These are phyloP conservation scores for Deakozyma indianensis DNA, from an alignment of 805 yeast species.

Conservation along the genomic window DNA sequence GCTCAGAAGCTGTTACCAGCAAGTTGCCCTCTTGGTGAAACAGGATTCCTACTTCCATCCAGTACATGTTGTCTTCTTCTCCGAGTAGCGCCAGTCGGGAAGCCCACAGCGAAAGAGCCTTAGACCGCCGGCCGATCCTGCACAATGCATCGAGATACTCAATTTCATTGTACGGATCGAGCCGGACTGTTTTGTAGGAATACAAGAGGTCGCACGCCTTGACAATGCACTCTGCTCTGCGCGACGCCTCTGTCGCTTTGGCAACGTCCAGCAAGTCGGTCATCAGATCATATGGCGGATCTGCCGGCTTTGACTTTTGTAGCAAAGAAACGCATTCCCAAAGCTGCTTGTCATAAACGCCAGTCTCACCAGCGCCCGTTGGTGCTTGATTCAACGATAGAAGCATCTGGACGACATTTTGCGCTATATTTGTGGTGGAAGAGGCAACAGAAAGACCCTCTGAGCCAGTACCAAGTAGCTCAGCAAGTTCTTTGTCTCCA, in stretches of 20 bases:
- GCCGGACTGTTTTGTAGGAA: constrained; percentile 8
- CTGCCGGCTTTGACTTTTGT: not conserved
- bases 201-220: not conserved
- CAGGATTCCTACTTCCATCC: constrained; percentile 13
- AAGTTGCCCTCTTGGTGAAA: constrained; percentile 13
- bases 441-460: not conserved
- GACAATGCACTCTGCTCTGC: not conserved
- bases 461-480: not conserved
- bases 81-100: constrained; percentile 8
- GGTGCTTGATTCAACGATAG: not conserved
- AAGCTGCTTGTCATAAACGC: not conserved
- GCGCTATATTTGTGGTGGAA: not conserved
- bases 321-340: not conserved
- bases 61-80: constrained; percentile 6
- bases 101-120: constrained; percentile 11
- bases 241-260: not conserved
- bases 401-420: not conserved
- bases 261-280: not conserved
- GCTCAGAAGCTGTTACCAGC: constrained; percentile 4
- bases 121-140: constrained; percentile 6
- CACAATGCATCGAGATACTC: constrained; percentile 14
- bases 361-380: not conserved
- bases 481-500: not conserved
- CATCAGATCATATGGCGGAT: not conserved
- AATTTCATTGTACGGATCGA: constrained; percentile 16